These are phyloP conservation scores for Xerocomellus intermedius DNA, from an alignment of 768 basidiomycete genomes.

Conservation along the genomic window DNA sequence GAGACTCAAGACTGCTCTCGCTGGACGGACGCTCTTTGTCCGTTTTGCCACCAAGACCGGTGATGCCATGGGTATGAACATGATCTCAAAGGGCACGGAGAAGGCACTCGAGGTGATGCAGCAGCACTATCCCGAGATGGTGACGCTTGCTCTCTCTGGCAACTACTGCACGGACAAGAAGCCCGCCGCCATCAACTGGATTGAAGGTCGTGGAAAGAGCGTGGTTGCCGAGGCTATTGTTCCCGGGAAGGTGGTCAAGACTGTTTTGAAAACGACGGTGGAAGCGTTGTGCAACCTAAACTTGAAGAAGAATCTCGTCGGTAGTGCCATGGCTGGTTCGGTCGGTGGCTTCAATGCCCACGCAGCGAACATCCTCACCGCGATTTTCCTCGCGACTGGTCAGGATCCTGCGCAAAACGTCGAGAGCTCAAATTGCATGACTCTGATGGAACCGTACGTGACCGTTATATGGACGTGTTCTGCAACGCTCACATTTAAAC, in stretches of 20 bases:
- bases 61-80: conserved; percentile 99
- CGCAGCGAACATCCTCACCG: conserved; percentile 95
- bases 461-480: conserved; percentile 1
- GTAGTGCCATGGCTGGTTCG: conserved; percentile 97
- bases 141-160: conserved; percentile 85
- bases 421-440: conserved; percentile 98
- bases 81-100: conserved; percentile 99
- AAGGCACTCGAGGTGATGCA: conserved; percentile 83
- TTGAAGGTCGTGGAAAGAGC: conserved; percentile 97
- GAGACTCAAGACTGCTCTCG: conserved; percentile 83
- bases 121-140: conserved; percentile 85
- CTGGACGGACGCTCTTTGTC: conserved; percentile 90
- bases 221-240: conserved; percentile 95
- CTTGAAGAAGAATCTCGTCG: conserved; percentile 95
- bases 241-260: conserved; percentile 84
- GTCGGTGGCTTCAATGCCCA: conserved; percentile 99
- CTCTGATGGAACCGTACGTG: conserved; percentile 94
- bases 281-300: conserved; percentile 87
- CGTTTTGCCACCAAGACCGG: conserved; percentile 94
- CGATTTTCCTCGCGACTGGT: conserved; percentile 92
- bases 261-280: conserved; percentile 94
- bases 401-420: conserved; percentile 99
- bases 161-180: conserved; percentile 99
- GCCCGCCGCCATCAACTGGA: conserved; percentile 99
- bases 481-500: conserved; percentile 2